These are phyloP conservation scores for Hypoxylon intermedium DNA, from an alignment of 495 filamentous ascomycete species.

Conservation along the genomic window DNA sequence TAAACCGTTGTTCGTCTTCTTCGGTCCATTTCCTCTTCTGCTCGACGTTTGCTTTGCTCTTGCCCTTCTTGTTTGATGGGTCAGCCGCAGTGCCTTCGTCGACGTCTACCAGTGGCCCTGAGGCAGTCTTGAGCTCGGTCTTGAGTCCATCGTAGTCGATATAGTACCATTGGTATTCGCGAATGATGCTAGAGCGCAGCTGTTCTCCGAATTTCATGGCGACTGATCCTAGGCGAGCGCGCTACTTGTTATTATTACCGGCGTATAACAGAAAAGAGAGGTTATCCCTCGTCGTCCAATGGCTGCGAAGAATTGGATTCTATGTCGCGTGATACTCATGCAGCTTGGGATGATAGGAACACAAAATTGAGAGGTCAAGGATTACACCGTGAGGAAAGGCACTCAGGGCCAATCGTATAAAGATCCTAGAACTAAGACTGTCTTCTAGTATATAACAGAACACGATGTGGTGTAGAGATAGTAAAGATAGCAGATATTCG, in stretches of 20 bases:
- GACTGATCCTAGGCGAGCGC: constrained; percentile 51
- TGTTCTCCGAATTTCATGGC: constrained; percentile 92
- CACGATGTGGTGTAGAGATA: constrained; percentile 7
- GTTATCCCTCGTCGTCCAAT: constrained; percentile 6
- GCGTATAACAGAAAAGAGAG: constrained; percentile 41
- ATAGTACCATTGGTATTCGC: constrained; percentile 96
- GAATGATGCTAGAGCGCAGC: constrained; percentile 88
- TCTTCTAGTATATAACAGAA: constrained; percentile 12
- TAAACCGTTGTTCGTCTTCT: constrained; percentile 89
- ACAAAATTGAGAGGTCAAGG: not conserved
- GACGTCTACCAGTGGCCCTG: constrained; percentile 53
- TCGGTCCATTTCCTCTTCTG: constrained; percentile 77
- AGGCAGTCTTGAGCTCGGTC: constrained; percentile 77
- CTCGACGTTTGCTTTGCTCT: constrained; percentile 59
- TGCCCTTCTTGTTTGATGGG: constrained; percentile 46
- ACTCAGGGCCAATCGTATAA: constrained; percentile 8
- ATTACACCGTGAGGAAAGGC: too few relatives aligned
- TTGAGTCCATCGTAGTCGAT: constrained; percentile 97
- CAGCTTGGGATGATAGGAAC: not conserved
- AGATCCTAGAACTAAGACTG: not conserved
- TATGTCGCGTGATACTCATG: constrained; percentile 14
- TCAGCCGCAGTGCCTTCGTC: constrained; percentile 45
- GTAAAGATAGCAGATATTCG: constrained; percentile 4
- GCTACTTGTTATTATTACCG: constrained; percentile 34
- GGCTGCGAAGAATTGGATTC: not conserved